phyloP scores from a whole-genome alignment of 306 rosid species.

The Cyamopsis tetragonoloba region DNA sequence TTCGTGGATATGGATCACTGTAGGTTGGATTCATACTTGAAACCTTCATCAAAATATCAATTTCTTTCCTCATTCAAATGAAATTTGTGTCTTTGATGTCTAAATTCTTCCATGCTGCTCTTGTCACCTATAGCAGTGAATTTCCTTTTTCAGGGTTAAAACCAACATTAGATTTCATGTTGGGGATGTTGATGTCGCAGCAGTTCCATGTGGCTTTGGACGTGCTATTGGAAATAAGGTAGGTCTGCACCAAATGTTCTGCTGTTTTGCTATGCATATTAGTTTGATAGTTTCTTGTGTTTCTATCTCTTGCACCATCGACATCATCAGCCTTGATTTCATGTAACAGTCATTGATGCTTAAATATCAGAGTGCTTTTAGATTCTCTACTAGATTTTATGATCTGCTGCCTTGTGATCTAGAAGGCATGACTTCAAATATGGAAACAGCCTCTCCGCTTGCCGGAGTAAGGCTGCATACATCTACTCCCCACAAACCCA shows the following conservation, averaged over 20 bases:
- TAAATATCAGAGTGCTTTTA: slow-evolving; percentile 7
- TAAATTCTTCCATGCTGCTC: slow-evolving; percentile 14
- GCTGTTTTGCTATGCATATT: slow-evolving; percentile 14
- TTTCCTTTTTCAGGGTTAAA: slow-evolving; percentile 68
- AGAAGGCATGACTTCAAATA: no score
- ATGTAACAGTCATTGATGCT: neutral
- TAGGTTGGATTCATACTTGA: slow-evolving; percentile 11
- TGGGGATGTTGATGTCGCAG: slow-evolving; percentile 96
- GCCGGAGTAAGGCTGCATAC: no score
- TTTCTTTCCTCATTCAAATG: slow-evolving; percentile 11
- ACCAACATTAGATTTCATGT: slow-evolving; percentile 57
- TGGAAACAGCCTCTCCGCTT: no score
- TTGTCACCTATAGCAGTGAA: slow-evolving; percentile 26
- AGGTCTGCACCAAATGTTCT: slow-evolving; percentile 16
- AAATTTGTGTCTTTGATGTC: neutral
- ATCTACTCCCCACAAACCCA: no score
- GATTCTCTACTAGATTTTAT: neutral
- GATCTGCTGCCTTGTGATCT: neutral
- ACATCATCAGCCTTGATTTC: slow-evolving; percentile 16
- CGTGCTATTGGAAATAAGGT: slow-evolving; percentile 99
- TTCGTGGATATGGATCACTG: neutral
- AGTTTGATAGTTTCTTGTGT: slow-evolving; percentile 11
- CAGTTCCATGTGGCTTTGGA: slow-evolving; percentile 99
- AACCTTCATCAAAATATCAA: slow-evolving; percentile 19
- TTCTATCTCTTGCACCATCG: neutral